These are phyloP conservation scores for Cryptosporidium felis DNA, from an alignment of 169 alveolate genomes.

Conservation along the genomic window DNA sequence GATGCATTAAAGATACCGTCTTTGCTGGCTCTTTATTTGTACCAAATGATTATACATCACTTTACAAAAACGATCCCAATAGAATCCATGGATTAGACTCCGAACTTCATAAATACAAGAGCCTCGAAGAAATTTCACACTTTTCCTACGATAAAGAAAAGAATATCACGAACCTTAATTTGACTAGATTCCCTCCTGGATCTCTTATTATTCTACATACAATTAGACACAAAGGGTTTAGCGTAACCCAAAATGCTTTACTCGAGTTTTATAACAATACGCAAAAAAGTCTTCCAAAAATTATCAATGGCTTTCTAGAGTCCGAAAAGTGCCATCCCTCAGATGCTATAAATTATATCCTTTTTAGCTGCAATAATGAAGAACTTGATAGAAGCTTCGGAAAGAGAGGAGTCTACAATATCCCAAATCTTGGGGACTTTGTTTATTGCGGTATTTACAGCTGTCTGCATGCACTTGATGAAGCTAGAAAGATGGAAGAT, in stretches of 20 bases:
- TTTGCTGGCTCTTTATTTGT: constrained; percentile 69
- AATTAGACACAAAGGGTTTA: constrained; percentile 34
- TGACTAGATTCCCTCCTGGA: constrained; percentile 75
- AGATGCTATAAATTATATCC: constrained; percentile 78
- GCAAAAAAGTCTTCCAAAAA: neutral
- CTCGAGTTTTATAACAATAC: constrained; percentile 41
- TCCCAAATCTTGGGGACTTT: constrained; percentile 69
- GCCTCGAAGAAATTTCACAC: constrained; percentile 40
- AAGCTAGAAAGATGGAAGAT: constrained; percentile 45
- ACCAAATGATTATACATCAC: constrained; percentile 40
- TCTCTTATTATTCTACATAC: constrained; percentile 73
- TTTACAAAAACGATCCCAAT: constrained; percentile 34
- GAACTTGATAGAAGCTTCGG: constrained; percentile 82
- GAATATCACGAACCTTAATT: constrained; percentile 48
- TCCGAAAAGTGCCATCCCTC: constrained; percentile 56
- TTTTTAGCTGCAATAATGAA: constrained; percentile 85
- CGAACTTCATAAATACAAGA: neutral
- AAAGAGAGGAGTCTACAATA: constrained; percentile 79
- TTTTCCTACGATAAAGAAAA: constrained; percentile 1
- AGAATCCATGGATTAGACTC: constrained; percentile 73
- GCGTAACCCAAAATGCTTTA: constrained; percentile 25
- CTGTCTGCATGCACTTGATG: constrained; percentile 35
- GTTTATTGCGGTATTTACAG: constrained; percentile 53
- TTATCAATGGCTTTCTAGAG: constrained; percentile 6
- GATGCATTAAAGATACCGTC: constrained; percentile 63